Conservation (phyloP, 1,284 basidiomycete species). For the Puccinia polysora region DNA sequence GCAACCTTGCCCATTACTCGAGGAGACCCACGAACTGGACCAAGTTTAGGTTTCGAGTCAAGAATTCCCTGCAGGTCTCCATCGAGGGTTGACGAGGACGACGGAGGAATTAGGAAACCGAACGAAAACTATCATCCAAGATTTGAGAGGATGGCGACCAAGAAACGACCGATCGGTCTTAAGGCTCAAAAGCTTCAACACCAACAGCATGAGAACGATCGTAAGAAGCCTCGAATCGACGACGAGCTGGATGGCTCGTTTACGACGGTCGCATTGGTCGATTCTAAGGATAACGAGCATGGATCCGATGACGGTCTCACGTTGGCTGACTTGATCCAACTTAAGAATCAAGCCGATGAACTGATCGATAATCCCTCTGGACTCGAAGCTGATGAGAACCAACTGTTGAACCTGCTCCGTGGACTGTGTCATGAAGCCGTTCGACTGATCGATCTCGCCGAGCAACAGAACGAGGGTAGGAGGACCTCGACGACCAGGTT, state of each 20-base stretch:
- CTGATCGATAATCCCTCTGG: slow-evolving; percentile 21
- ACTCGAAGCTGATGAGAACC: slow-evolving; percentile 8
- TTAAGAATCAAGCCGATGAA: slow-evolving; percentile 17
- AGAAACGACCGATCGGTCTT: slow-evolving; percentile 26
- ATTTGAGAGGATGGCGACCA: not conserved
- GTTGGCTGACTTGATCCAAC: slow-evolving; percentile 6
- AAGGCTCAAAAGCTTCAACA: slow-evolving; percentile 19
- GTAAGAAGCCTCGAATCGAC: slow-evolving; percentile 2
- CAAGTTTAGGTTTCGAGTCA: no score
- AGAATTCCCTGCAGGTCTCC: no score
- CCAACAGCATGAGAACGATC: not conserved
- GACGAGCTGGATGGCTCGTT: not conserved
- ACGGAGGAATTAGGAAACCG: no score
- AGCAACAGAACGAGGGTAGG: not conserved
- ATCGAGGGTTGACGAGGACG: no score
- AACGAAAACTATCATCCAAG: no score
- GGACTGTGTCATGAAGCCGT: slow-evolving; percentile 21
- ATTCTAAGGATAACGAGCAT: not conserved
- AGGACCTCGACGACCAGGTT: not conserved
- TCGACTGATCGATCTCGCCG: slow-evolving; percentile 11
- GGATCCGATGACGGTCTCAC: slow-evolving; percentile 2
- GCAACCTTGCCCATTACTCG: no score
- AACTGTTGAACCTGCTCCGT: slow-evolving; percentile 21
- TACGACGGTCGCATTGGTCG: slow-evolving; percentile 2
- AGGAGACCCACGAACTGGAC: no score